phyloP scores from a whole-genome alignment of 805 yeast genomes.

The Pichia rugopelliculosa region DNA sequence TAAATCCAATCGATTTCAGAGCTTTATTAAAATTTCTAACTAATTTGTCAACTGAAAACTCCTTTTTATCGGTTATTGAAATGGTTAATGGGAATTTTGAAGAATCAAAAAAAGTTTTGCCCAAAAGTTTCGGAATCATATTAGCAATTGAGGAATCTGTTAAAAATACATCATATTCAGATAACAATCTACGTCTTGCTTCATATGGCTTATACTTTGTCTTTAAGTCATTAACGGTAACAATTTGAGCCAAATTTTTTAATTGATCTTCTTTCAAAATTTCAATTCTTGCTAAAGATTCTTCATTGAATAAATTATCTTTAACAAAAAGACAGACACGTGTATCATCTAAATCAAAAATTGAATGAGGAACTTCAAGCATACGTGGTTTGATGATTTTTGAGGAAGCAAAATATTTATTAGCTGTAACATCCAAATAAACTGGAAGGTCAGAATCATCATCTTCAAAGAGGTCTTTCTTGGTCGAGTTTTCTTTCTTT shows the following conservation, averaged over 20 bases:
- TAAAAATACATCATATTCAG: conserved; percentile 67
- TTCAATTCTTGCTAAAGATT: conserved; percentile 40
- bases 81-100: conserved; percentile 66
- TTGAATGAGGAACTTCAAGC: conserved; percentile 40
- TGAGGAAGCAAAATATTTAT: conserved; percentile 55
- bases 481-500: conserved; percentile 16
- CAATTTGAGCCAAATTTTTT: conserved; percentile 44
- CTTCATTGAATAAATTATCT: conserved; percentile 46
- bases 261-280: conserved; percentile 29
- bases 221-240: conserved; percentile 69
- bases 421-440: conserved; percentile 56
- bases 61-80: conserved; percentile 26
- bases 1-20: conserved; percentile 49
- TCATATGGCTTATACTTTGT: conserved; percentile 85
- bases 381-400: conserved; percentile 50
- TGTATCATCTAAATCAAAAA: conserved; percentile 32
- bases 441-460: conserved; percentile 45
- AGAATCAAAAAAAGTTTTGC: conserved; percentile 63
- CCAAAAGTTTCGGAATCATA: conserved; percentile 74
- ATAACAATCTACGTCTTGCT: conserved; percentile 66
- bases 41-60: conserved; percentile 40
- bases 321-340: conserved; percentile 62
- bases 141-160: conserved; percentile 80
- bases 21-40: conserved; percentile 53
- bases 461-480: conserved; percentile 52